Evolutionary conservation across 78 protist genomes (phyloP).

Genomic region (Dictyostelium firmibasis): DNA sequence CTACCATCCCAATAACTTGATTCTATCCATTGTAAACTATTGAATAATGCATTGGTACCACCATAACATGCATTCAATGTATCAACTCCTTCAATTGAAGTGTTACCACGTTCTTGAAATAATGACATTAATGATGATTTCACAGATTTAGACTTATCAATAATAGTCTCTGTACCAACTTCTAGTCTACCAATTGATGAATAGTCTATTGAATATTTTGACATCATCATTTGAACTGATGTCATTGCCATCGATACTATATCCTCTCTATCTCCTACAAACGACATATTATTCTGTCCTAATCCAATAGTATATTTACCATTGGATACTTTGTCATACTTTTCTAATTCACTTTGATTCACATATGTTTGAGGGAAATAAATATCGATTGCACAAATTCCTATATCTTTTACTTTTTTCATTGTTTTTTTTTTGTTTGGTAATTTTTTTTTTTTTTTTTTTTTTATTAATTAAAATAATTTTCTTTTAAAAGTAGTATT

Average conservation of each 20-base stretch:
- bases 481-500: too few relatives aligned
- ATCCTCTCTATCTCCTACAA: slow-evolving; percentile 93
- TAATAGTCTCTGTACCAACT: slow-evolving; percentile 97
- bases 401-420: slow-evolving; percentile 70
- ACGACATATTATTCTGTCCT: slow-evolving; percentile 94
- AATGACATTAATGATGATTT: slow-evolving; percentile 90
- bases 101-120: slow-evolving; percentile 81
- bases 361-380: slow-evolving; percentile 93
- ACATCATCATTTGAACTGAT: slow-evolving; percentile 80
- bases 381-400: slow-evolving; percentile 94
- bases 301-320: slow-evolving; percentile 98
- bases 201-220: slow-evolving; percentile 48
- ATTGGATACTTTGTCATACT: slow-evolving; percentile 66
- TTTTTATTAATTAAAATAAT: not conserved
- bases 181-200: slow-evolving; percentile 93
- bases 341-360: slow-evolving; percentile 81
- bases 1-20: slow-evolving; percentile 96
- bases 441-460: too few relatives aligned
- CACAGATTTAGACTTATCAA: slow-evolving; percentile 94
- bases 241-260: slow-evolving; percentile 90
- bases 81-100: slow-evolving; percentile 82
- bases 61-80: slow-evolving; percentile 98
- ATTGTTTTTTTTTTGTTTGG: not conserved
- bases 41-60: slow-evolving; percentile 95
- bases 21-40: slow-evolving; percentile 95